phyloP scores from a whole-genome alignment of 225 moss, liverwort and hornwort species.

The Climacium dendroides region DNA sequence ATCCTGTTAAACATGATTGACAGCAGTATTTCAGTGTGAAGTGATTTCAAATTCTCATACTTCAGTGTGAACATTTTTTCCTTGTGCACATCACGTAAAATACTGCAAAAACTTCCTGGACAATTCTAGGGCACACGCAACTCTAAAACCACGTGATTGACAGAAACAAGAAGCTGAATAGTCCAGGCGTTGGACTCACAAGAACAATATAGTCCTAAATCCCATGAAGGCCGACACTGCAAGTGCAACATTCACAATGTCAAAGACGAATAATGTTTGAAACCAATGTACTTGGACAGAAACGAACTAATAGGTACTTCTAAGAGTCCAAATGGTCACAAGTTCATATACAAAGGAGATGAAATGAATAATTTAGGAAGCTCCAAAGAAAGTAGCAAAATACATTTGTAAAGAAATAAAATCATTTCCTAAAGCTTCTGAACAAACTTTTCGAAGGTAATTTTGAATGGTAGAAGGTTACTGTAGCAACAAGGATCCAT shows the following conservation, averaged over 20 bases:
- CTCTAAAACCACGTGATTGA: not conserved
- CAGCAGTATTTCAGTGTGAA: not conserved
- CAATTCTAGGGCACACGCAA: not conserved
- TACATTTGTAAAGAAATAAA: not conserved
- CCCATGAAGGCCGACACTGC: constrained; percentile 36
- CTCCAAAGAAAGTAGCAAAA: not conserved
- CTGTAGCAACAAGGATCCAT: not conserved
- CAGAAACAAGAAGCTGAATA: not conserved
- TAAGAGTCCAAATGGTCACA: not conserved
- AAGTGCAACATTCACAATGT: not conserved
- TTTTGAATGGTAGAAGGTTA: not conserved
- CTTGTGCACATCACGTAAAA: not conserved
- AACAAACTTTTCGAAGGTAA: not conserved
- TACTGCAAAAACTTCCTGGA: not conserved
- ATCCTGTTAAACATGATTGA: constrained; percentile 1
- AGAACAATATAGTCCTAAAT: constrained; percentile 36
- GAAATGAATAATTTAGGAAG: too few species aligned
- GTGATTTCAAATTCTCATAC: not conserved
- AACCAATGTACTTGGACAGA: not conserved
- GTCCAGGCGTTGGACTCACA: constrained; percentile 19
- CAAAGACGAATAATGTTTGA: not conserved
- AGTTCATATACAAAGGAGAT: not conserved
- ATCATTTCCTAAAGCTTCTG: too few species aligned
- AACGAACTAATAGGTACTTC: too few species aligned
- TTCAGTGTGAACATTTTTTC: not conserved